Percentiles rank a stretch among this genome's conserved stretches.
Conservation (phyloP, 805 yeast species). For the Ogataea nakhonphanomensis region DNA sequence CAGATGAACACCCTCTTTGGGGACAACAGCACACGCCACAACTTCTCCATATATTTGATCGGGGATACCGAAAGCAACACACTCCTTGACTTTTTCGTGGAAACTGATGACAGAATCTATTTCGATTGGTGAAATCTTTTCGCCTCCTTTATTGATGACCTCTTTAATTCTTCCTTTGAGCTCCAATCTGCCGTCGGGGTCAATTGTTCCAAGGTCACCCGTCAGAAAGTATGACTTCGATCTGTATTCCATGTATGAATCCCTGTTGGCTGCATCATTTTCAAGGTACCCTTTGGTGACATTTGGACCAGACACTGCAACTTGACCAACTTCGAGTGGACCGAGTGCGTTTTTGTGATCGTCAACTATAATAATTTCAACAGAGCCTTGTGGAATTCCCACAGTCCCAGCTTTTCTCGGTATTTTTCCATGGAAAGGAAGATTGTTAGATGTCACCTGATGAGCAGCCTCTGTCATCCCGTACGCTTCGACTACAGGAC, state of each 20-base stretch:
- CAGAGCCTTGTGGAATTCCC: constrained; percentile 58
- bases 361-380: constrained; percentile 58
- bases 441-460: constrained; percentile 69
- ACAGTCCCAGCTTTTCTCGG: constrained; percentile 68
- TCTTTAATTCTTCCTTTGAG: constrained; percentile 73
- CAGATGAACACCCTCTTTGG: constrained; percentile 38
- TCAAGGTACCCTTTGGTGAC: constrained; percentile 71
- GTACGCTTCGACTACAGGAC: constrained; percentile 73
- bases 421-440: constrained; percentile 50
- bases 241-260: constrained; percentile 36
- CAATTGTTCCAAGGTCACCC: constrained; percentile 71
- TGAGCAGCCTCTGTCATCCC: constrained; percentile 84
- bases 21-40: constrained; percentile 67
- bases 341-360: constrained; percentile 47
- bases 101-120: constrained; percentile 58
- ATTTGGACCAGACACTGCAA: constrained; percentile 62
- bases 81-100: constrained; percentile 63
- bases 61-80: constrained; percentile 65
- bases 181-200: constrained; percentile 53
- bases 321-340: constrained; percentile 64
- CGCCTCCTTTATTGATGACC: constrained; percentile 74
- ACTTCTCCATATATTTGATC: constrained; percentile 69
- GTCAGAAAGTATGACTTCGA: constrained; percentile 50
- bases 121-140: constrained; percentile 72
- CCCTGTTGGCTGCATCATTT: constrained; percentile 67